phyloP scores from a whole-genome alignment of 1,284 basidiomycete genomes.

The Rhodotorula glutinis region DNA sequence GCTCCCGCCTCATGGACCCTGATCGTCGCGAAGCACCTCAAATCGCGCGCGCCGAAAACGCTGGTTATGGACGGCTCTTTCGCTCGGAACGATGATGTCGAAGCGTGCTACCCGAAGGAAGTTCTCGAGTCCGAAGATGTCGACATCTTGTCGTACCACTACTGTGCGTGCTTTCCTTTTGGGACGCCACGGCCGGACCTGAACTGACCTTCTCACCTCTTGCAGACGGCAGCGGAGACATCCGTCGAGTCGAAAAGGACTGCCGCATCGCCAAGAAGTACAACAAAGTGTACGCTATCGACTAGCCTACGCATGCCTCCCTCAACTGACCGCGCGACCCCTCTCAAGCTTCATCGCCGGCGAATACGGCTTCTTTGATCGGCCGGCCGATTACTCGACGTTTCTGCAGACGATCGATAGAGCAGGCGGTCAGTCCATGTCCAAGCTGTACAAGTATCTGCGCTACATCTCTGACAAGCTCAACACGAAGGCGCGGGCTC shows the following conservation, averaged over 20 bases:
- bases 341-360: slow-evolving; percentile 46
- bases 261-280: slow-evolving; percentile 34
- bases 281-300: slow-evolving; percentile 41
- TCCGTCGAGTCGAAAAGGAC: slow-evolving; percentile 41
- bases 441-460: background rate
- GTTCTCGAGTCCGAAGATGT: slow-evolving; percentile 41
- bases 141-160: slow-evolving; percentile 44
- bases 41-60: slow-evolving; percentile 43
- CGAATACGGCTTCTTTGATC: slow-evolving; percentile 45
- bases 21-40: slow-evolving; percentile 43
- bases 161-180: slow-evolving; percentile 27
- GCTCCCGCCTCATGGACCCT: slow-evolving; percentile 44
- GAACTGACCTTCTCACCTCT: no score
- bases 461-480: background rate
- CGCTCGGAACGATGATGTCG: slow-evolving; percentile 41
- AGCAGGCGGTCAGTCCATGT: slow-evolving; percentile 25
- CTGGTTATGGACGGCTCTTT: slow-evolving; percentile 47
- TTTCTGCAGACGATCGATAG: slow-evolving; percentile 38
- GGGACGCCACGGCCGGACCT: no score
- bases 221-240: slow-evolving; percentile 41
- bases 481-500: slow-evolving; percentile 34
- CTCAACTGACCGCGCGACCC: no score
- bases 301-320: no score
- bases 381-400: slow-evolving; percentile 32
- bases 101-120: slow-evolving; percentile 39